A percentile compares a stretch with the other conserved stretches of the same genome.
These are phyloP conservation scores for Hippophae tibetana DNA, from an alignment of 306 rosid species.

Conservation along the genomic window DNA sequence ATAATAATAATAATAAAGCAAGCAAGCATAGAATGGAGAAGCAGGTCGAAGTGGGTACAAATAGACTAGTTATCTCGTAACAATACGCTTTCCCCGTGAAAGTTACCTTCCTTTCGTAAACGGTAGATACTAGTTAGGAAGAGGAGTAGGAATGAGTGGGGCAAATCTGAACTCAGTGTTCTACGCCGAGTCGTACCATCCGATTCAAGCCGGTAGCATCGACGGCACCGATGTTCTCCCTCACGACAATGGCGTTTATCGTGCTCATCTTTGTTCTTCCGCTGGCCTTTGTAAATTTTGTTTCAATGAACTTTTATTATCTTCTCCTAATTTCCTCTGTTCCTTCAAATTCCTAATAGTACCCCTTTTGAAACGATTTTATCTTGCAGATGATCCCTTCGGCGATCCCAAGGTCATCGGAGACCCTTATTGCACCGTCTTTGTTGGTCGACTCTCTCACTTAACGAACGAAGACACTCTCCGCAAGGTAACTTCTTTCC, in stretches of 20 bases:
- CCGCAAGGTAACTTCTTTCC: slow-evolving; percentile 30
- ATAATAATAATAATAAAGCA: too few relatives aligned
- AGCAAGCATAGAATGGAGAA: too few relatives aligned
- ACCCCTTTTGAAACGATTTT: slow-evolving; percentile 1
- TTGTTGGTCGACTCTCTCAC: slow-evolving; percentile 68
- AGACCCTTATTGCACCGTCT: slow-evolving; percentile 72
- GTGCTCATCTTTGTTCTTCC: slow-evolving; percentile 72
- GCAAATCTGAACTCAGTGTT: slow-evolving; percentile 41
- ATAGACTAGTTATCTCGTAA: too few relatives aligned
- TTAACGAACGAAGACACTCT: slow-evolving; percentile 56
- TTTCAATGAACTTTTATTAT: neutral
- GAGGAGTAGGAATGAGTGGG: slow-evolving; percentile 12
- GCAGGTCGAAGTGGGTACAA: too few relatives aligned
- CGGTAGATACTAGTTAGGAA: too few relatives aligned
- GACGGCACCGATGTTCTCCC: slow-evolving; percentile 80
- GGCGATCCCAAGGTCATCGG: slow-evolving; percentile 70
- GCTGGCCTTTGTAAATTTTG: slow-evolving; percentile 49
- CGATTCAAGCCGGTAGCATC: slow-evolving; percentile 90
- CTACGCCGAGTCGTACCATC: slow-evolving; percentile 73
- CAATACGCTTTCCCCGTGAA: too few relatives aligned
- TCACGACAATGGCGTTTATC: slow-evolving; percentile 70
- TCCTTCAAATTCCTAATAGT: neutral
- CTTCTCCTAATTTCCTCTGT: neutral
- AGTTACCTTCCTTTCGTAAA: too few relatives aligned
- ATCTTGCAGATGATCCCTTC: slow-evolving; percentile 61